A percentile compares a stretch with the other conserved stretches of the same genome.
Evolutionary conservation across 179 eudicot species (phyloP).

Genomic region (Spergularia azorica): DNA sequence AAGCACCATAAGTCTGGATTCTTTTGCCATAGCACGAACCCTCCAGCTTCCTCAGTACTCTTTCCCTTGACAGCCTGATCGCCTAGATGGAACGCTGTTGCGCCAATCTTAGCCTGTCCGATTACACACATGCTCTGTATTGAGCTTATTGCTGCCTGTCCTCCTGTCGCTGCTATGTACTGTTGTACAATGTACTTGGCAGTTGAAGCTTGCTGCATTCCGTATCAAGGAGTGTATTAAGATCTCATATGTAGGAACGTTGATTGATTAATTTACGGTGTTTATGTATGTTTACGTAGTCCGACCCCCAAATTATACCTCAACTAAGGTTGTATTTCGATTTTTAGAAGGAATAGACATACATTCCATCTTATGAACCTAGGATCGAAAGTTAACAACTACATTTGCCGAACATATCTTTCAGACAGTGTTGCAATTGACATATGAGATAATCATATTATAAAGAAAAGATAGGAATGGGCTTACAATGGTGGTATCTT

Average conservation of each 20-base stretch:
- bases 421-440: too few species aligned
- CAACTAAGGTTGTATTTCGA: too few species aligned
- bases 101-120: slow-evolving; percentile 72
- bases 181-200: slow-evolving; percentile 90
- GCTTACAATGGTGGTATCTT: slow-evolving; percentile 80
- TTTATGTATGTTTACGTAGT: too few species aligned
- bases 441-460: too few species aligned
- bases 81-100: slow-evolving; percentile 76
- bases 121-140: slow-evolving; percentile 84
- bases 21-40: slow-evolving; percentile 90
- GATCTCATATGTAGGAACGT: neutral
- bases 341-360: too few species aligned
- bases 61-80: slow-evolving; percentile 59
- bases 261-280: neutral
- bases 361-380: too few species aligned
- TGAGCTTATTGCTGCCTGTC: slow-evolving; percentile 61
- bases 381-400: too few species aligned
- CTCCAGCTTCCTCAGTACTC: slow-evolving; percentile 69
- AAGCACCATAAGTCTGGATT: slow-evolving; percentile 80
- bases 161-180: slow-evolving; percentile 93
- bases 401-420: too few species aligned
- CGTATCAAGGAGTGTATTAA: neutral
- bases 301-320: too few species aligned
- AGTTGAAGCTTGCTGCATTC: slow-evolving; percentile 86
- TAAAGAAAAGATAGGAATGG: neutral